phyloP scores from a whole-genome alignment of 768 basidiomycete species.

The Cubamyces sp. region DNA sequence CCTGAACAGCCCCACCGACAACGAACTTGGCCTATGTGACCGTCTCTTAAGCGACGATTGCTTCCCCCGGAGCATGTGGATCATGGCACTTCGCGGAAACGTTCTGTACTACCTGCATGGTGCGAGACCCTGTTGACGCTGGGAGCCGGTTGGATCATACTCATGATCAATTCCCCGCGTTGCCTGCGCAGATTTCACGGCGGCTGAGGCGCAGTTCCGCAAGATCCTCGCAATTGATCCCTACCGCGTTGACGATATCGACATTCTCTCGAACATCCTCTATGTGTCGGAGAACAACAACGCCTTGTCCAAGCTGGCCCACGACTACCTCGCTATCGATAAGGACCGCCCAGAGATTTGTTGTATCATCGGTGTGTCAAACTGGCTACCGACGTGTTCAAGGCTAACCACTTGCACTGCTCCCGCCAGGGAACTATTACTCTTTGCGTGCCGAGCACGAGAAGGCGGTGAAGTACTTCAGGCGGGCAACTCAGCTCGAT shows the following conservation, averaged over 20 bases:
- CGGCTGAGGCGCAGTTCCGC: slow-evolving; percentile 86
- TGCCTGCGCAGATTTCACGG: slow-evolving; percentile 71
- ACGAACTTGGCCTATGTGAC: slow-evolving; percentile 81
- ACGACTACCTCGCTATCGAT: slow-evolving; percentile 86
- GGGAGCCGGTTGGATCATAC: neutral
- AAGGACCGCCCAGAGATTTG: slow-evolving; percentile 96
- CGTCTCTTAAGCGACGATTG: slow-evolving; percentile 68
- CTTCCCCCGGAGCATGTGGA: slow-evolving; percentile 84
- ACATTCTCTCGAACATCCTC: slow-evolving; percentile 94
- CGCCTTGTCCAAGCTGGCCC: slow-evolving; percentile 89
- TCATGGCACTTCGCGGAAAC: slow-evolving; percentile 85
- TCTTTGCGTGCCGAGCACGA: slow-evolving; percentile 92
- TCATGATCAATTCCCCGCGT: neutral
- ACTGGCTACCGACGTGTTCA: neutral
- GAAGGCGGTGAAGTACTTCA: slow-evolving; percentile 95
- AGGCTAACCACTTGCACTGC: neutral
- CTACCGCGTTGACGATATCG: slow-evolving; percentile 90
- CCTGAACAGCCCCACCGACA: slow-evolving; percentile 86
- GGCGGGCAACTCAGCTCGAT: slow-evolving; percentile 93
- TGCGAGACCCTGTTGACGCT: slow-evolving; percentile 40
- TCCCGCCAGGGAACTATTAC: slow-evolving; percentile 87
- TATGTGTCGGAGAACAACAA: slow-evolving; percentile 91
- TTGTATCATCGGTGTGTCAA: slow-evolving; percentile 82
- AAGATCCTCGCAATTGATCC: slow-evolving; percentile 81
- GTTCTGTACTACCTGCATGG: slow-evolving; percentile 91